phyloP scores from a whole-genome alignment of 2,329 filamentous ascomycete species.

The Clonostachys solani region DNA sequence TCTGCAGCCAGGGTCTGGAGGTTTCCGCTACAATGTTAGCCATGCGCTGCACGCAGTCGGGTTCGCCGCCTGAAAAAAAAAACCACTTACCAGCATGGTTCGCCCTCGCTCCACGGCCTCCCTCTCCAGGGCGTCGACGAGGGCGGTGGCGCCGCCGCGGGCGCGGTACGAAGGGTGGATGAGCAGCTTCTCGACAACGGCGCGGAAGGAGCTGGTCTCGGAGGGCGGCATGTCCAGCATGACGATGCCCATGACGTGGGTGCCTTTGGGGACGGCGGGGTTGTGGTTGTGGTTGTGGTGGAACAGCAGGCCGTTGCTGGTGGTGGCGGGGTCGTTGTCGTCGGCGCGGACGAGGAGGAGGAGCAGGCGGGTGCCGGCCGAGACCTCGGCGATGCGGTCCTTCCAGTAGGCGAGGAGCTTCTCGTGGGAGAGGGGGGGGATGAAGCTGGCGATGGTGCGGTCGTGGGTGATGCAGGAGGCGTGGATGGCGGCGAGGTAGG shows the following conservation, averaged over 20 bases:
- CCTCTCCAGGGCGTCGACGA: slow-evolving; percentile 51
- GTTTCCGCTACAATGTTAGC: neutral
- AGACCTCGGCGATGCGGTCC: slow-evolving; percentile 41
- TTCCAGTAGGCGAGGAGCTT: slow-evolving; percentile 57
- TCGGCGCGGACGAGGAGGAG: slow-evolving; percentile 42
- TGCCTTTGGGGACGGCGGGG: slow-evolving; percentile 16
- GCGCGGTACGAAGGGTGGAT: slow-evolving; percentile 45
- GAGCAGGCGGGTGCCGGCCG: slow-evolving; percentile 41
- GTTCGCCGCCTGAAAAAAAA: neutral
- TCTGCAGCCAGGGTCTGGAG: slow-evolving; percentile 47
- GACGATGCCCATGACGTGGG: slow-evolving; percentile 50
- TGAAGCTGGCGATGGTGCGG: slow-evolving; percentile 51
- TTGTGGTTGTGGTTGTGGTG: too few relatives aligned
- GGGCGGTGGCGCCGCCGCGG: slow-evolving; percentile 42
- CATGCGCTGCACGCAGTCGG: too few relatives aligned
- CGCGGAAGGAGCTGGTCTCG: slow-evolving; percentile 54
- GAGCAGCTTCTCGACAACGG: slow-evolving; percentile 52
- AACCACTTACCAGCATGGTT: slow-evolving; percentile 46
- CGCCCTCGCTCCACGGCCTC: slow-evolving; percentile 44
- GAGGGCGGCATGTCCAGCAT: slow-evolving; percentile 45
- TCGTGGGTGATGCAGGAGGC: slow-evolving; percentile 54
- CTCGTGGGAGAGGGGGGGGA: slow-evolving; percentile 52
- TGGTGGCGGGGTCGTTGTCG: slow-evolving; percentile 7
- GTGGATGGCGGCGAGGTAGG: slow-evolving; percentile 54
- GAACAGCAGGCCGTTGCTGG: neutral